A percentile compares a stretch with the other conserved stretches of the same genome.
phyloP scores from a whole-genome alignment of 768 basidiomycete species.

The Agaricus bisporus region DNA sequence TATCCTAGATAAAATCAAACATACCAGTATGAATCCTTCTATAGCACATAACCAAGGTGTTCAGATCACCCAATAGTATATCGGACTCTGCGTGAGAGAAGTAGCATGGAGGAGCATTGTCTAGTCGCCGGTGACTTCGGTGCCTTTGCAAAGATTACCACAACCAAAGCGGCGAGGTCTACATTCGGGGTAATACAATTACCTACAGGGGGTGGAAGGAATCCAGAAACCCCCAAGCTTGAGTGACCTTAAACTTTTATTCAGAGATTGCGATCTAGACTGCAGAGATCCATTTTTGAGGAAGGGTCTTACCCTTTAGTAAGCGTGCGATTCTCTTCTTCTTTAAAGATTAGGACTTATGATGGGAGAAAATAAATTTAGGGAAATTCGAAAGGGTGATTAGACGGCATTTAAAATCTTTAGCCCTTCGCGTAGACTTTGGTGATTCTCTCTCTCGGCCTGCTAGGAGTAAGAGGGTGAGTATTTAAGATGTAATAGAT shows the following conservation, averaged over 20 bases:
- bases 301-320: background rate
- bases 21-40: background rate
- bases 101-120: background rate
- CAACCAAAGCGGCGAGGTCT: background rate
- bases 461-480: constrained; percentile 4
- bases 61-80: background rate
- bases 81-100: constrained; percentile 5
- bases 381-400: constrained; percentile 3
- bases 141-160: constrained; percentile 7
- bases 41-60: background rate
- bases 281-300: constrained; percentile 1
- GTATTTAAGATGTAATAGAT: constrained; percentile 2
- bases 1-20: too few species aligned
- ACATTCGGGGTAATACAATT: background rate
- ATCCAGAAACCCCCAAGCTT: background rate
- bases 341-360: background rate
- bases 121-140: constrained; percentile 9
- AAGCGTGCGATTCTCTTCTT: background rate
- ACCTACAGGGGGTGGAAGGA: background rate
- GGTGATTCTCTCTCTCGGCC: background rate
- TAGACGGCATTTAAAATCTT: constrained; percentile 1
- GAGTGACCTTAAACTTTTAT: background rate
- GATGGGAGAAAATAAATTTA: background rate
- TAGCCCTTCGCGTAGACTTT: background rate
- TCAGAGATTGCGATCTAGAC: background rate